Conservation (phyloP, 129 eudicot genomes). For the Artemisia argyi region DNA sequence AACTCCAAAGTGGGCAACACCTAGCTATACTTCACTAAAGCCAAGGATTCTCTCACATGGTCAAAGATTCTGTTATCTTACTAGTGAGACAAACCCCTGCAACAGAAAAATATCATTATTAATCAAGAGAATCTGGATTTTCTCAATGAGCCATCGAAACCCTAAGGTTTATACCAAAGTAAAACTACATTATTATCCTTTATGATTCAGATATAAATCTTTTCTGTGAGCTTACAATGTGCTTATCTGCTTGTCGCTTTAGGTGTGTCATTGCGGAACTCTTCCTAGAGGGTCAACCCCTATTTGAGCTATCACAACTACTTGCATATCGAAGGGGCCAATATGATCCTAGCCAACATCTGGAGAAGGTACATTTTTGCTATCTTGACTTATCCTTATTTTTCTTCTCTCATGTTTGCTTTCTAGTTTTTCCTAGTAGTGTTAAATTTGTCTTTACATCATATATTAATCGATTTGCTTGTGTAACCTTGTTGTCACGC, state of each 20-base stretch:
- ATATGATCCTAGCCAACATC: slow-evolving; percentile 90
- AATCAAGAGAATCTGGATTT: too few species aligned
- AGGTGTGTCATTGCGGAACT: slow-evolving; percentile 99
- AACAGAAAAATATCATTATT: too few species aligned
- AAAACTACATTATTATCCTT: not conserved
- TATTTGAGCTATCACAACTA: slow-evolving; percentile 90
- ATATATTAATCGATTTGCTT: not conserved
- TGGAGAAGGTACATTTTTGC: slow-evolving; percentile 66
- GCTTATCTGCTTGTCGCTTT: slow-evolving; percentile 33
- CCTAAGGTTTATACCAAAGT: not conserved
- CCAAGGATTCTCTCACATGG: too few species aligned
- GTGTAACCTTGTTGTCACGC: too few species aligned
- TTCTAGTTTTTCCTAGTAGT: not conserved
- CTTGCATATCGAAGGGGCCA: slow-evolving; percentile 99
- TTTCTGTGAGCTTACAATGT: not conserved
- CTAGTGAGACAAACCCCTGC: too few species aligned
- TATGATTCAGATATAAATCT: not conserved
- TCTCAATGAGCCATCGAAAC: too few species aligned
- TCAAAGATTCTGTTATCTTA: too few species aligned
- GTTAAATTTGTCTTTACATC: not conserved
- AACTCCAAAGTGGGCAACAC: too few species aligned
- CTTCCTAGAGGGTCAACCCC: slow-evolving; percentile 96
- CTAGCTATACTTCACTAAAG: too few species aligned
- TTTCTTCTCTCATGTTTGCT: not conserved
- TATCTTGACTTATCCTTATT: slow-evolving; percentile 2